Percentiles rank a stretch among this genome's conserved stretches.
These are phyloP conservation scores for Cyanidioschyzon merolae DNA, from an alignment of 23 red algal genomes.

Conservation along the genomic window DNA sequence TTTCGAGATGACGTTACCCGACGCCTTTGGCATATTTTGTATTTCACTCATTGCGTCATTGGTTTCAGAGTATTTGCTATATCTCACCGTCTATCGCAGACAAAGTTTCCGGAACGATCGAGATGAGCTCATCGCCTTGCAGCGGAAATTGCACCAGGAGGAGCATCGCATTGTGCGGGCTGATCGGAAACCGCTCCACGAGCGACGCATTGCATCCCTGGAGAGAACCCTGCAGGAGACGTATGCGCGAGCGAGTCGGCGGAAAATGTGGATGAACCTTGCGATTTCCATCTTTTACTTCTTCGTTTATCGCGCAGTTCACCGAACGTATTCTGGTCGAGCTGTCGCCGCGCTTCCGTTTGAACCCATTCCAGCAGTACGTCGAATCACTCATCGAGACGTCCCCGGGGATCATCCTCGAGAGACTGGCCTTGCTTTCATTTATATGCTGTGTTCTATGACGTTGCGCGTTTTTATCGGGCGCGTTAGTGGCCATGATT, in stretches of 20 bases:
- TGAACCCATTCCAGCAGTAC: background rate
- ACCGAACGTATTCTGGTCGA: background rate
- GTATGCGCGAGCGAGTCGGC: background rate
- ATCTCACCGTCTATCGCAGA: background rate
- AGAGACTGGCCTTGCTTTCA: background rate
- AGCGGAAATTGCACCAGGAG: conserved; percentile 1
- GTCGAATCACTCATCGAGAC: background rate
- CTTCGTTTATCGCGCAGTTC: background rate
- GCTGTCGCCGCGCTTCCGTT: background rate
- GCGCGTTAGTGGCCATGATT: background rate
- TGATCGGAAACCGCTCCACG: conserved; percentile 6
- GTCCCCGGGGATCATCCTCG: background rate
- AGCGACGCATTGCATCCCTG: background rate
- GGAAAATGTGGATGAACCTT: background rate
- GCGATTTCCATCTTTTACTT: conserved; percentile 1
- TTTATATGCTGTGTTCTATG: conserved; percentile 15
- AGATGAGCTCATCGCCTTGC: background rate
- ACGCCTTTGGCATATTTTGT: background rate
- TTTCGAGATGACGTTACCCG: background rate
- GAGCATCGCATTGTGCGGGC: background rate
- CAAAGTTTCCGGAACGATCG: background rate
- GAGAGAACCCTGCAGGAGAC: background rate
- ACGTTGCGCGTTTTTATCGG: background rate
- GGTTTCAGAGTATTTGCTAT: background rate
- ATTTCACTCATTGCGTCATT: background rate